phyloP scores from a whole-genome alignment of 148 eudicot species.

The Polygonum maritimum region DNA sequence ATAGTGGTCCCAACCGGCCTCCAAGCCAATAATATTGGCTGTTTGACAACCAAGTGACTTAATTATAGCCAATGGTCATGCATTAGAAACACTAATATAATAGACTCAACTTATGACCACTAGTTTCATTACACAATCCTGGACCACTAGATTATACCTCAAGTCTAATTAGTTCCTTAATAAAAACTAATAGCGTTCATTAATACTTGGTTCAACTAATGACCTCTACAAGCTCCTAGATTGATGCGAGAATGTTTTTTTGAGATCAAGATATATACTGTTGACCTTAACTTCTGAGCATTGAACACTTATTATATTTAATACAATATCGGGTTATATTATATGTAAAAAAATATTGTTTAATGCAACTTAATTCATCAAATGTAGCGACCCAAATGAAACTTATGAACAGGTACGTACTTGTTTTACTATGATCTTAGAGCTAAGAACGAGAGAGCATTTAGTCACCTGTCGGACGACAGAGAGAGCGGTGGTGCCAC shows the following conservation, averaged over 20 bases:
- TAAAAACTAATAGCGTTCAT: neutral
- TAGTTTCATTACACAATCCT: neutral
- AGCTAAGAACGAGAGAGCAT: neutral
- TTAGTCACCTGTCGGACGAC: neutral
- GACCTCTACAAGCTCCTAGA: neutral
- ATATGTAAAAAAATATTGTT: too few relatives aligned
- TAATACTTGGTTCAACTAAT: neutral
- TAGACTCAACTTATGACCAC: neutral
- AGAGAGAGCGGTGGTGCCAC: slow-evolving; percentile 47
- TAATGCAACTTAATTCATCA: too few relatives aligned
- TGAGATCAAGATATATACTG: too few relatives aligned
- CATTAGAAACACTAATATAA: neutral
- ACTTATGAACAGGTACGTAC: too few relatives aligned
- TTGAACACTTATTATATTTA: too few relatives aligned
- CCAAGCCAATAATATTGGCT: neutral
- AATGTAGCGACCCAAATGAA: too few relatives aligned
- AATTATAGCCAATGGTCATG: neutral
- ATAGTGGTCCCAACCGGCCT: neutral
- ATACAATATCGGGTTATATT: too few relatives aligned
- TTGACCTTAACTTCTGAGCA: too few relatives aligned
- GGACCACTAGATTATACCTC: neutral
- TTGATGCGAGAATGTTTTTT: neutral
- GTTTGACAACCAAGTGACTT: neutral
- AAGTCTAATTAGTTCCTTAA: neutral
- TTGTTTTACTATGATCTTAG: neutral